phyloP scores from a whole-genome alignment of 129 eudicot species.

The Daucus carota region DNA sequence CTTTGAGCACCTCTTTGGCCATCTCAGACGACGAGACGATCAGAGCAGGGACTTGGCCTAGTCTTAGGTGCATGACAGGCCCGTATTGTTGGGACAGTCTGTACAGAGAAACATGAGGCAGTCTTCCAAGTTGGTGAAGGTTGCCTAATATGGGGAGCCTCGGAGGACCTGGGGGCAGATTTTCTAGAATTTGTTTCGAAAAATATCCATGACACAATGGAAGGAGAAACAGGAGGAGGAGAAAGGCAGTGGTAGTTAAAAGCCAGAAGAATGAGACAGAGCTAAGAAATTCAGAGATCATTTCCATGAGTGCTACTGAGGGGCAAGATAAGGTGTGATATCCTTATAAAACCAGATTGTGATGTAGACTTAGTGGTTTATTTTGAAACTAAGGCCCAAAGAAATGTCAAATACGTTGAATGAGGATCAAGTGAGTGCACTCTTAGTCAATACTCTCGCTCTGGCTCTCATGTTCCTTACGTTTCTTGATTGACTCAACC shows the following conservation, averaged over 20 bases:
- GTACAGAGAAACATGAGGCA: constrained; percentile 1
- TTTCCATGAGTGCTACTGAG: background rate
- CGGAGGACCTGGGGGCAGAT: constrained; percentile 13
- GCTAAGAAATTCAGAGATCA: background rate
- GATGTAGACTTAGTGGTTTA: background rate
- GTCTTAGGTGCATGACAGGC: constrained; percentile 5
- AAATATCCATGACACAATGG: background rate
- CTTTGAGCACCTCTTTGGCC: constrained; percentile 25
- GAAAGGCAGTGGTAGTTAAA: background rate
- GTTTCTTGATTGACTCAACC: too few species aligned
- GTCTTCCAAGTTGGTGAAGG: constrained; percentile 7
- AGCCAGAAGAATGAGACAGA: background rate
- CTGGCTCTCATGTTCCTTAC: too few species aligned
- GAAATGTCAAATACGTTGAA: background rate
- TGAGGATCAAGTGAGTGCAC: background rate
- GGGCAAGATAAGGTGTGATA: background rate
- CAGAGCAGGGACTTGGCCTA: constrained; percentile 1
- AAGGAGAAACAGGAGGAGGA: background rate
- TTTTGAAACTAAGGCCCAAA: background rate
- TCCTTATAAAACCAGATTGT: background rate
- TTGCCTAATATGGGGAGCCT: constrained; percentile 13
- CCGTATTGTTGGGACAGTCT: constrained; percentile 9
- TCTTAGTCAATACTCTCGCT: background rate
- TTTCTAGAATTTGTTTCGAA: background rate
- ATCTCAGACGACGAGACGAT: constrained; percentile 21